Base-by-base conservation (phyloP, 257 asterid genomes). In the Solanum tarapatanum region DNA sequence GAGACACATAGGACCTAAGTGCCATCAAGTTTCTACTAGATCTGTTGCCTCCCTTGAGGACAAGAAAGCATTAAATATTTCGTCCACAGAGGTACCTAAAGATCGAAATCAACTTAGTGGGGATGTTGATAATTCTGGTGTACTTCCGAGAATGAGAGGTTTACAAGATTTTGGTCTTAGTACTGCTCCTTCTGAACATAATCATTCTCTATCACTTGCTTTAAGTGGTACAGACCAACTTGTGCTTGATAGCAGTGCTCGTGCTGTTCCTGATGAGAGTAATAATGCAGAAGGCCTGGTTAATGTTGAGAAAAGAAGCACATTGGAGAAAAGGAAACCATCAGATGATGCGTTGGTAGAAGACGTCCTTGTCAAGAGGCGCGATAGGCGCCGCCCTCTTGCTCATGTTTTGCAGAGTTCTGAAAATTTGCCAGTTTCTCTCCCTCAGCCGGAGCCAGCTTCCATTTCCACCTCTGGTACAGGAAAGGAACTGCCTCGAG, bases 91-190 rank as follows among this genome's bases (percentile, higher is more conserved):
- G 88, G 84, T 84, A 43, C 88, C 88, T 43, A 91, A 90, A 86
- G 95, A 92, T 62, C 93, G 88, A 89, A 88, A 89, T 90, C 94
- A 89, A 86, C 90, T 87, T 37, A 90, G 92, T 88, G 93, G 92
- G 88, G 97, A 93, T 88, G 98, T 93, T 90, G 94, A 93, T 87
- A 90, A 90, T 90, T 90, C 93, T 75, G 93, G 90, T 72, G 91
- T 82, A 55, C 92, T 91, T 35, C 96, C 96, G 39, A 92, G 97
- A 83, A 92, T 94, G 94, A 94, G 98, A 93, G 98, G 96, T 88
- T 93, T 95, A 93, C 95, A 92, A 93, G 98, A 94, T 91, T 92
- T 94, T 86, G 98, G 98, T 74, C 95, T 93, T 75, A 92, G 90
- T 45, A 89, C 95, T 92, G 92, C 91, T 87, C 92, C 94, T 89